These are phyloP conservation scores for Linderniella brevidens DNA, from an alignment of 257 asterid genomes.

Conservation along the genomic window DNA sequence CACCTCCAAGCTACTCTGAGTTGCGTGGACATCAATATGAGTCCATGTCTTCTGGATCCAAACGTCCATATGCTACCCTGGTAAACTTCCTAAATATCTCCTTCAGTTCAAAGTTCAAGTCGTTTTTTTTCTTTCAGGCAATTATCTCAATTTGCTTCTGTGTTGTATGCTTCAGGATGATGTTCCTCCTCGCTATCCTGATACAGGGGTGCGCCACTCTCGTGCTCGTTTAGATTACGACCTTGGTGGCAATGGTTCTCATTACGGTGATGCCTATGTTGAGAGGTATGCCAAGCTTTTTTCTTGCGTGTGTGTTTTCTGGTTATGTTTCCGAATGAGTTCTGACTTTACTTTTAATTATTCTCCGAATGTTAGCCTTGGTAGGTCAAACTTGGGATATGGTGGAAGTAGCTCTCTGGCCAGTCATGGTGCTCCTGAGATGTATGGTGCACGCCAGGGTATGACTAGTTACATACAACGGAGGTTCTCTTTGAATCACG, in stretches of 20 bases:
- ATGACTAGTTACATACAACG: constrained; percentile 65
- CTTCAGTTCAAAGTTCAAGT: constrained; percentile 1
- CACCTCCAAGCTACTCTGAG: constrained; percentile 63
- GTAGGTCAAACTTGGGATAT: constrained; percentile 73
- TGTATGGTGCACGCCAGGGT: constrained; percentile 68
- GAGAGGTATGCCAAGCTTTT: constrained; percentile 41
- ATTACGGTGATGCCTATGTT: constrained; percentile 66
- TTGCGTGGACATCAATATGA: constrained; percentile 62
- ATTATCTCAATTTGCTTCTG: constrained; percentile 9
- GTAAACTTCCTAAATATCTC: constrained; percentile 19
- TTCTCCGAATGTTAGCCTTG: constrained; percentile 25
- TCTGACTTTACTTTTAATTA: not conserved
- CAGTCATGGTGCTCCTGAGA: constrained; percentile 69
- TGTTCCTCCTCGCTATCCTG: constrained; percentile 69
- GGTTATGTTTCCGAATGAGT: not conserved
- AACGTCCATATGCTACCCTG: constrained; percentile 71
- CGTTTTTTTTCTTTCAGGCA: constrained; percentile 9
- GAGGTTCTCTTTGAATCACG: too few relatives aligned
- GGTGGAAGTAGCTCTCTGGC: constrained; percentile 60
- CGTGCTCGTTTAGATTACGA: constrained; percentile 92
- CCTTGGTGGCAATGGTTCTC: constrained; percentile 46
- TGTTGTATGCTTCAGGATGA: constrained; percentile 39
- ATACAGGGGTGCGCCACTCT: constrained; percentile 63
- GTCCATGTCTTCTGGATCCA: constrained; percentile 56
- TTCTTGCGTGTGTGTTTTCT: constrained; percentile 1